Percentiles rank a stretch among this genome's conserved stretches.
phyloP scores from a whole-genome alignment of 208 protist species.

The Angomonas ambiguus region DNA sequence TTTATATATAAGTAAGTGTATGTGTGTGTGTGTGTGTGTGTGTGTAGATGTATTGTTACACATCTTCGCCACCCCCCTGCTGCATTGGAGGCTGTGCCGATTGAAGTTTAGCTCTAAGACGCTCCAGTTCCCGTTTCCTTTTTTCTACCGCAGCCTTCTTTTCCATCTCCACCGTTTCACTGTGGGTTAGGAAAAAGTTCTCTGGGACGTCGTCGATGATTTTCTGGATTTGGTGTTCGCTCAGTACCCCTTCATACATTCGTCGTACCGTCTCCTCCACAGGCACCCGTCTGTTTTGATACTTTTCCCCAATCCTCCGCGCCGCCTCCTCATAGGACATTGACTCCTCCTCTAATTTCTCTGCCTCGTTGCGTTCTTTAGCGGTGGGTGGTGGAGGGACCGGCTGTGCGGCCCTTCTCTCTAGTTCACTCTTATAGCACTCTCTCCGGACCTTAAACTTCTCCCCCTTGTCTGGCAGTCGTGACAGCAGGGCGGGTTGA shows the following conservation, averaged over 20 bases:
- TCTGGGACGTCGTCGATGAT: slow-evolving; percentile 62
- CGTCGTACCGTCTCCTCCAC: slow-evolving; percentile 66
- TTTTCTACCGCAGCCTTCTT: slow-evolving; percentile 30
- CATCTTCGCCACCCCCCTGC: too few species aligned
- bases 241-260: slow-evolving; percentile 67
- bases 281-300: slow-evolving; percentile 43
- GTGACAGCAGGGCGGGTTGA: slow-evolving; percentile 39
- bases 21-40: too few species aligned
- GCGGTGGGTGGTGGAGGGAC: neutral
- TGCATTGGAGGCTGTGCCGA: too few species aligned
- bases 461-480: slow-evolving; percentile 51
- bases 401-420: slow-evolving; percentile 14
- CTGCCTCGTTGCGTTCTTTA: slow-evolving; percentile 1
- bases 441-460: slow-evolving; percentile 38
- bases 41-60: too few species aligned
- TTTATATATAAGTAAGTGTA: neutral
- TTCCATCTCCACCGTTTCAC: slow-evolving; percentile 52
- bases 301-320: slow-evolving; percentile 29
- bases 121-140: slow-evolving; percentile 35
- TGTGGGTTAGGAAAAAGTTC: slow-evolving; percentile 68
- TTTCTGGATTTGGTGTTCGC: slow-evolving; percentile 70
- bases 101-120: slow-evolving; percentile 23
- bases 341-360: slow-evolving; percentile 10
- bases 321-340: slow-evolving; percentile 11
- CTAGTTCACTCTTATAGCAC: slow-evolving; percentile 37